These are phyloP conservation scores for Pachyrhizus erosus DNA, from an alignment of 306 rosid genomes.

Conservation along the genomic window DNA sequence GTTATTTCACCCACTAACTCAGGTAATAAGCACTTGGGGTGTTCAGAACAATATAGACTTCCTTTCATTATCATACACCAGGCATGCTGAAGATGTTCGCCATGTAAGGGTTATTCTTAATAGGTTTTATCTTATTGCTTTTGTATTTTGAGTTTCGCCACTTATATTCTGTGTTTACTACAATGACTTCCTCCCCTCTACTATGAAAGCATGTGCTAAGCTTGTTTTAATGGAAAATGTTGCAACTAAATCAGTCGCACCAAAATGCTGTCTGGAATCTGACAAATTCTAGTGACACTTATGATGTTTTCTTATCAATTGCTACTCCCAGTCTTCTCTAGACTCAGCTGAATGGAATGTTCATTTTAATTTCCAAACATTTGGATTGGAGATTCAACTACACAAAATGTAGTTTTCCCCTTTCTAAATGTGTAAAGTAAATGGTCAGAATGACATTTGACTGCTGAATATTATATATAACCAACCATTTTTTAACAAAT, in stretches of 20 bases:
- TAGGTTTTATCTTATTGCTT: constrained; percentile 15
- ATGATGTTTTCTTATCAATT: background rate
- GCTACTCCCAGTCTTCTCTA: constrained; percentile 9
- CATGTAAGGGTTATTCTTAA: constrained; percentile 57
- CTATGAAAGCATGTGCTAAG: background rate
- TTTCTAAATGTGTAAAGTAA: constrained; percentile 16
- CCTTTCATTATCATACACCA: constrained; percentile 68
- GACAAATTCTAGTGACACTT: background rate
- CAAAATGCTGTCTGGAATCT: background rate
- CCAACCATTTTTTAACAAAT: background rate
- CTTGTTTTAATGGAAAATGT: background rate
- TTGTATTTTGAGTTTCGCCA: background rate
- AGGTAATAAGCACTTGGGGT: constrained; percentile 89
- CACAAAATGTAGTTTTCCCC: constrained; percentile 15
- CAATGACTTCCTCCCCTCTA: background rate
- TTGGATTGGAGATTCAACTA: constrained; percentile 2
- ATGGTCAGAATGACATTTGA: background rate
- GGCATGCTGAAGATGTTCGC: constrained; percentile 86
- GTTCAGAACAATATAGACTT: constrained; percentile 72
- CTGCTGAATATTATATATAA: background rate
- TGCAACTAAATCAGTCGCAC: background rate
- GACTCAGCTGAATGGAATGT: constrained; percentile 15
- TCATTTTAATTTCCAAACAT: background rate
- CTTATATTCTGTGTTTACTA: background rate
- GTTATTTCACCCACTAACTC: constrained; percentile 34